phyloP scores from a whole-genome alignment of 345 rosid species.

The Syzygium oleosum region DNA sequence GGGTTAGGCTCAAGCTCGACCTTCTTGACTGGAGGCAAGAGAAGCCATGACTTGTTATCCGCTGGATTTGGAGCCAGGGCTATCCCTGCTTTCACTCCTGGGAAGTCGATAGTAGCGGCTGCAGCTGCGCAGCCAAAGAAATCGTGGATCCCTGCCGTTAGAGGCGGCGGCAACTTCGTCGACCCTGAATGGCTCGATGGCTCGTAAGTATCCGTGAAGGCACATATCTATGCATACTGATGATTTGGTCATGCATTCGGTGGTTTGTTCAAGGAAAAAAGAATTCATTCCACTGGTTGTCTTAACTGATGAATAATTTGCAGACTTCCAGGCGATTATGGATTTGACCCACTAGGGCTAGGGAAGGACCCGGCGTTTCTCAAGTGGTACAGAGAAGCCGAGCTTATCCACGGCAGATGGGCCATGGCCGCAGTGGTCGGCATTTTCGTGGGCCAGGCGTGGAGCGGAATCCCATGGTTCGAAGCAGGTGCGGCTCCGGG shows the following conservation, averaged over 20 bases:
- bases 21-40: conserved; percentile 54
- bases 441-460: conserved; percentile 87
- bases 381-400: conserved; percentile 97
- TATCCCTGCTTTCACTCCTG: conserved; percentile 10
- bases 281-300: not conserved
- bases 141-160: conserved; percentile 93
- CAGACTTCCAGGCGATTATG: conserved; percentile 95
- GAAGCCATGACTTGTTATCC: conserved; percentile 23
- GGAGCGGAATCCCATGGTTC: conserved; percentile 98
- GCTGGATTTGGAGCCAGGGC: conserved; percentile 8
- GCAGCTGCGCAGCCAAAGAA: conserved; percentile 42
- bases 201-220: conserved; percentile 51
- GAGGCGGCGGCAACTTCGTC: conserved; percentile 73
- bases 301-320: not conserved
- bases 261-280: not conserved
- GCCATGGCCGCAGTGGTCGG: conserved; percentile 94
- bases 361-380: conserved; percentile 97
- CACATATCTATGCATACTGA: not conserved
- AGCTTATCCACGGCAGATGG: conserved; percentile 97
- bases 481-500: conserved; percentile 95
- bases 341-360: conserved; percentile 89
- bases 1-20: conserved; percentile 86
- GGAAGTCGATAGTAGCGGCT: conserved; percentile 42
- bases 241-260: not conserved
- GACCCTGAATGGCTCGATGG: conserved; percentile 99